A percentile compares a stretch with the other conserved stretches of the same genome.
Conservation (phyloP, 2,329 filamentous ascomycete genomes). For the Sarocladium oryzae region DNA sequence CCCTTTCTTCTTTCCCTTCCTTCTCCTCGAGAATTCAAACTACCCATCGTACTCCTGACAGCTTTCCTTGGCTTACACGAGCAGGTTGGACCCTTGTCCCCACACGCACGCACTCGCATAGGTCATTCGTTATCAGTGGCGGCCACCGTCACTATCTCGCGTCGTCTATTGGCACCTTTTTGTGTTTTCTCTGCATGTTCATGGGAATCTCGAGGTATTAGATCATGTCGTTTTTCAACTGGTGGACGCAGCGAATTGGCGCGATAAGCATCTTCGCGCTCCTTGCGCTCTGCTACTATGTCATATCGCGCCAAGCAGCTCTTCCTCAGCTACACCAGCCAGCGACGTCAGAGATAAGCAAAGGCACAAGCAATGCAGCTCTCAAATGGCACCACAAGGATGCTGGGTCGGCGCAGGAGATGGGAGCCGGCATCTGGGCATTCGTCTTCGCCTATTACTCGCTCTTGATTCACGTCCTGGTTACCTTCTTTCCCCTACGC, state of each 20-base stretch:
- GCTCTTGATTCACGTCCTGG: constrained; percentile 57
- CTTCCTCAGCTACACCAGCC: constrained; percentile 24
- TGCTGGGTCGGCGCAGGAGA: constrained; percentile 23
- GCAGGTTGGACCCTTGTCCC: too few relatives aligned
- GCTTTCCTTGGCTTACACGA: background rate
- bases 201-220: background rate
- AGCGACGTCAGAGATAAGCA: constrained; percentile 34
- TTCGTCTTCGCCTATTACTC: constrained; percentile 58
- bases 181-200: constrained; percentile 11
- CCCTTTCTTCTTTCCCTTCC: background rate
- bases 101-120: too few relatives aligned
- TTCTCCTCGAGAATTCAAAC: background rate
- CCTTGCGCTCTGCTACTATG: constrained; percentile 45
- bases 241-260: constrained; percentile 47
- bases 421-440: constrained; percentile 44
- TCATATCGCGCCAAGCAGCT: constrained; percentile 44
- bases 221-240: constrained; percentile 46
- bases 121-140: background rate
- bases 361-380: constrained; percentile 25
- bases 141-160: background rate
- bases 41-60: background rate
- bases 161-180: background rate
- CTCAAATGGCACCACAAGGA: constrained; percentile 8
- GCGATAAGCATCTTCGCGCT: constrained; percentile 48
- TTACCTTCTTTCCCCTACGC: constrained; percentile 56